Conservation (phyloP, 208 protist genomes). For the Trypanosoma lewisi region DNA sequence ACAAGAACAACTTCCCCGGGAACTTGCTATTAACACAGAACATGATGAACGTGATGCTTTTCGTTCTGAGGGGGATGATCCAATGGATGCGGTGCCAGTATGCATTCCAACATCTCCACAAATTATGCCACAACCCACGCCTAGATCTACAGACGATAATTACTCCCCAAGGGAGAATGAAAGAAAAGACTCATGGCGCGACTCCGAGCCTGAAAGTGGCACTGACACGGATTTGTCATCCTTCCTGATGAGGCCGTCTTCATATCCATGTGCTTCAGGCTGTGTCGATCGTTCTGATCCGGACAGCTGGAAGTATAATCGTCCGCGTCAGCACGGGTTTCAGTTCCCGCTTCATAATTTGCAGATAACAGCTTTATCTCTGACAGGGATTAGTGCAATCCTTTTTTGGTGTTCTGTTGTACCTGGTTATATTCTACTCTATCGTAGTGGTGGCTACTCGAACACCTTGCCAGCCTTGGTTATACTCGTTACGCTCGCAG, state of each 20-base stretch:
- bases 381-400: slow-evolving; percentile 36
- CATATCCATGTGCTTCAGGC: slow-evolving; percentile 45
- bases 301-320: slow-evolving; percentile 47
- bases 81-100: not conserved
- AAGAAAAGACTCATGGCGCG: not conserved
- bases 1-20: no score
- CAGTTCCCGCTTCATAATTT: slow-evolving; percentile 64
- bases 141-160: not conserved
- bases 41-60: not conserved
- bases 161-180: slow-evolving; percentile 11
- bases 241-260: not conserved
- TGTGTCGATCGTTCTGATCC: slow-evolving; percentile 52
- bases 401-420: slow-evolving; percentile 53
- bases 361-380: slow-evolving; percentile 53
- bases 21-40: not conserved
- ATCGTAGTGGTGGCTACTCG: slow-evolving; percentile 25
- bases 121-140: not conserved
- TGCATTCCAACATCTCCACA: not conserved
- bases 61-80: not conserved
- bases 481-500: slow-evolving; percentile 29
- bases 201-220: slow-evolving; percentile 16
- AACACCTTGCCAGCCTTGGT: slow-evolving; percentile 47
- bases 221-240: not conserved
- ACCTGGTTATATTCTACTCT: slow-evolving; percentile 41
- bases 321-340: slow-evolving; percentile 54